These are phyloP conservation scores for Paecilomyces sp. DNA, from an alignment of 2,329 filamentous ascomycete species.

Conservation along the genomic window DNA sequence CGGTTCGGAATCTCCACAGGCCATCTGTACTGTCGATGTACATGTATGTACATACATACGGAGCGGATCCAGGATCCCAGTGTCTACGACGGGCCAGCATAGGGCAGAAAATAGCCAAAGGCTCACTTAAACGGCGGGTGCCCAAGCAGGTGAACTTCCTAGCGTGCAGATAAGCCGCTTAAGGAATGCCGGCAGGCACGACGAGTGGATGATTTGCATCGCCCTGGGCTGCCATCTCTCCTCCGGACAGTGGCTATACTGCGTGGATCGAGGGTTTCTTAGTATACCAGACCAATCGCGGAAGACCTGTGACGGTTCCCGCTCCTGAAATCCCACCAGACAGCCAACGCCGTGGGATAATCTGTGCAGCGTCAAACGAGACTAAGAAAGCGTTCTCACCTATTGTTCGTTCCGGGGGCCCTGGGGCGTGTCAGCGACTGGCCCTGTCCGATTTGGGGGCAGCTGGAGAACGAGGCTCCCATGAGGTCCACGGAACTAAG, in stretches of 20 bases:
- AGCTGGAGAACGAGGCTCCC: not conserved
- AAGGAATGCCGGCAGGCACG: not conserved
- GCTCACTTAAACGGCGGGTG: not conserved
- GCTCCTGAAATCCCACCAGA: not conserved
- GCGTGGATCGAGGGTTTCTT: not conserved
- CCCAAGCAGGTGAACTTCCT: conserved; percentile 3
- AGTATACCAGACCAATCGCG: conserved; percentile 8
- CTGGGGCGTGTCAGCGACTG: not conserved
- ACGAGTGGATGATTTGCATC: not conserved
- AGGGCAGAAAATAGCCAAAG: not conserved
- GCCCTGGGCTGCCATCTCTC: conserved; percentile 5
- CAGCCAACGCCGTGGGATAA: not conserved
- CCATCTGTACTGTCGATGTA: conserved; percentile 1
- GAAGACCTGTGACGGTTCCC: conserved; percentile 5
- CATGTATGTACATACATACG: conserved; percentile 3
- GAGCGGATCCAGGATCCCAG: not conserved
- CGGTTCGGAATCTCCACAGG: conserved; percentile 10
- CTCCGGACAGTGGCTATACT: not conserved
- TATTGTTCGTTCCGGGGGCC: not conserved
- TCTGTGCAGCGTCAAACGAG: not conserved
- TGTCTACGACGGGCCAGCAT: not conserved
- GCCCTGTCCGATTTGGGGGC: not conserved
- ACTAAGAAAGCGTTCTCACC: not conserved
- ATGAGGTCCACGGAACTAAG: not conserved
- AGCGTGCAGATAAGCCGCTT: conserved; percentile 3